Evolutionary conservation across 345 rosid genomes (phyloP).

Genomic region (Linum trigynum): DNA sequence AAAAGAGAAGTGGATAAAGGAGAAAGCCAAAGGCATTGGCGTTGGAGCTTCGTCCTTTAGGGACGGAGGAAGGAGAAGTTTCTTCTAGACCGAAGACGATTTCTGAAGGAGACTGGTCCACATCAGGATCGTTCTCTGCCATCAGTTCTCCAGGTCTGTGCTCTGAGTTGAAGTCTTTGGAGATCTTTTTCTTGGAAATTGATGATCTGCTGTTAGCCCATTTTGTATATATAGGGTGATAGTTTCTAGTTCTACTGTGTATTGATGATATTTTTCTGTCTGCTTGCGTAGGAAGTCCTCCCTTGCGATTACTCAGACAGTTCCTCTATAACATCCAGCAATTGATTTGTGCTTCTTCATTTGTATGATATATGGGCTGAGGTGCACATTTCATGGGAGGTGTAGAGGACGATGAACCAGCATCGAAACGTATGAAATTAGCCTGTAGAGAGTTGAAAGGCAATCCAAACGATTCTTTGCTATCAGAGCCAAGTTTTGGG

Average conservation of each 20-base stretch:
- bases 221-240: no score
- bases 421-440: slow-evolving; percentile 46
- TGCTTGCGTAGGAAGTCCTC: neutral
- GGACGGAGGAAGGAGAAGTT: neutral
- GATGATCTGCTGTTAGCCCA: neutral
- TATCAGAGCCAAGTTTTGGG: slow-evolving; percentile 27
- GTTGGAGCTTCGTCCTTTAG: no score
- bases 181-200: neutral
- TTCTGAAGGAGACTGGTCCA: no score
- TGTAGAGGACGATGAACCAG: slow-evolving; percentile 57
- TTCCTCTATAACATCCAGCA: neutral
- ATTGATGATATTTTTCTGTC: neutral
- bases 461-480: slow-evolving; percentile 38
- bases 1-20: no score
- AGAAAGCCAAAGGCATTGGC: no score
- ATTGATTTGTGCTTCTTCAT: neutral
- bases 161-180: neutral
- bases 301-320: neutral
- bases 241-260: neutral
- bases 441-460: slow-evolving; percentile 30
- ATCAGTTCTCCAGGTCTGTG: neutral
- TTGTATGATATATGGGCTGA: slow-evolving; percentile 49
- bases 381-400: slow-evolving; percentile 60
- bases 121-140: no score
- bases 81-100: no score